Conservation (phyloP, 768 basidiomycete genomes). For the Leccinum truebloodii region DNA sequence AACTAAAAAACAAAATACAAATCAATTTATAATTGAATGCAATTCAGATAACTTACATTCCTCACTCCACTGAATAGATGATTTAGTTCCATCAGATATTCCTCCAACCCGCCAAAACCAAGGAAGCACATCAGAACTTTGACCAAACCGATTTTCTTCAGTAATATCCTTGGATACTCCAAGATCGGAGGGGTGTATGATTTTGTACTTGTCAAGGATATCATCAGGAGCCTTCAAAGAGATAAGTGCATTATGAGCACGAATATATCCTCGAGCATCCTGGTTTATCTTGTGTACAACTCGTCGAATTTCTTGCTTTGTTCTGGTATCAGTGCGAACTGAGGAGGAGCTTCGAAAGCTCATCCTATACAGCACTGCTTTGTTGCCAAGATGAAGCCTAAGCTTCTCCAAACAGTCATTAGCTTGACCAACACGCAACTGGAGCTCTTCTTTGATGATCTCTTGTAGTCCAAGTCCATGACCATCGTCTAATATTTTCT, state of each 20-base stretch:
- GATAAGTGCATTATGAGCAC: not conserved
- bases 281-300: not conserved
- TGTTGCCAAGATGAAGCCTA: not conserved
- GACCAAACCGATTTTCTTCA: not conserved
- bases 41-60: not conserved
- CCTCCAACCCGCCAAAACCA: not conserved
- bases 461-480: too few species aligned
- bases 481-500: not conserved
- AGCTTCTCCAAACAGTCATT: not conserved
- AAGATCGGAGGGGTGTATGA: not conserved
- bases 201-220: not conserved
- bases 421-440: not conserved
- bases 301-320: not conserved
- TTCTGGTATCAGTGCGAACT: not conserved
- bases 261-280: not conserved
- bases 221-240: not conserved
- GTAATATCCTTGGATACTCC: not conserved
- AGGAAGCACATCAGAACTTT: not conserved
- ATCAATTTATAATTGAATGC: not conserved
- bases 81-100: not conserved
- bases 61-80: not conserved
- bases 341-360: not conserved
- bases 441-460: not conserved
- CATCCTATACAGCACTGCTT: not conserved
- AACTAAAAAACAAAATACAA: not conserved